A percentile compares a stretch with the other conserved stretches of the same genome.
phyloP scores from a whole-genome alignment of 768 basidiomycete genomes.

The Rickenella mellea region DNA sequence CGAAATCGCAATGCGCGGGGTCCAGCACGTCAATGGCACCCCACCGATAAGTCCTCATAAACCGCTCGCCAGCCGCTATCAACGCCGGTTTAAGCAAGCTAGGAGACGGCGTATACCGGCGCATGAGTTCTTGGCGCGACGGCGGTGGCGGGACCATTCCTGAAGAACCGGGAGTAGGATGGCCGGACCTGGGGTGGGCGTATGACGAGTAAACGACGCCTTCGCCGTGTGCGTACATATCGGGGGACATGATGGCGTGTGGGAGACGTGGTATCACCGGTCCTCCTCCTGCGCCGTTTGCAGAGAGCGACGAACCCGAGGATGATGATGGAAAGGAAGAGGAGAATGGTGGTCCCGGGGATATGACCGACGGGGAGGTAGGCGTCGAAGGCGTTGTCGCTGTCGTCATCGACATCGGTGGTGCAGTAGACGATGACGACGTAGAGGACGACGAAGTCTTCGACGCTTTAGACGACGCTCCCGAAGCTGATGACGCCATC shows the following conservation, averaged over 20 bases:
- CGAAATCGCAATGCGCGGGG: slow-evolving; percentile 72
- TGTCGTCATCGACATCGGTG: no score
- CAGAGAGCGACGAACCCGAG: not conserved
- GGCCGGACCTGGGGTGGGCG: not conserved
- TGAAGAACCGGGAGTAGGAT: not conserved
- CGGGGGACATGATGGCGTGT: slow-evolving; percentile 80
- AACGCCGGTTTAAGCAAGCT: slow-evolving; percentile 26
- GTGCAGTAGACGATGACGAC: no score
- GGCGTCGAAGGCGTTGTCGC: slow-evolving; percentile 30
- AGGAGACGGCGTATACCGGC: slow-evolving; percentile 59
- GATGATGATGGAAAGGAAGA: no score
- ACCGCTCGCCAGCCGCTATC: slow-evolving; percentile 48
- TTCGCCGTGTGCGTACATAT: slow-evolving; percentile 77
- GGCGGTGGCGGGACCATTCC: slow-evolving; percentile 30
- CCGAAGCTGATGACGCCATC: not conserved
- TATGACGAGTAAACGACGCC: slow-evolving; percentile 32
- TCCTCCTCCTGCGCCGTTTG: not conserved
- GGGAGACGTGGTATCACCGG: slow-evolving; percentile 65
- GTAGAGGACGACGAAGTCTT: no score
- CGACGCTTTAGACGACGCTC: no score
- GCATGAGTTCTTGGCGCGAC: slow-evolving; percentile 63
- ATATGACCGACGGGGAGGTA: slow-evolving; percentile 46
- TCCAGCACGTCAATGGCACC: slow-evolving; percentile 76
- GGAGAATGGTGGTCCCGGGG: slow-evolving; percentile 36
- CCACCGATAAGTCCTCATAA: slow-evolving; percentile 73